These are phyloP conservation scores for Rhizopogon rudus DNA, from an alignment of 768 basidiomycete species.

Conservation along the genomic window DNA sequence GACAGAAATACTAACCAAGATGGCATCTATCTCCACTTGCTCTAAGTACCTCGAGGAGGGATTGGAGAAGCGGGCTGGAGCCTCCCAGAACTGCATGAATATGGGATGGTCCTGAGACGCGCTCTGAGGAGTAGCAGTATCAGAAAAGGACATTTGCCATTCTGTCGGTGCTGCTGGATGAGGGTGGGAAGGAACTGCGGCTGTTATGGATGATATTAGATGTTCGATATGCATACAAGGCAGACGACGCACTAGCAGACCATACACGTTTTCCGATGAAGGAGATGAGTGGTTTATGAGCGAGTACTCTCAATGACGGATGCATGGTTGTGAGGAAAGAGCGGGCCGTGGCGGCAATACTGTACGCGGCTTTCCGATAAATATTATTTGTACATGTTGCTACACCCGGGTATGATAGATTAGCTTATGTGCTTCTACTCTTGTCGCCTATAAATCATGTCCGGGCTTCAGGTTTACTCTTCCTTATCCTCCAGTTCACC, in stretches of 20 bases:
- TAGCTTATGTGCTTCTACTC: background rate
- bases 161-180: slow-evolving; percentile 70
- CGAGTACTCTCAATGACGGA: slow-evolving; percentile 30
- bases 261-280: slow-evolving; percentile 57
- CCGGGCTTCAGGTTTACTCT: slow-evolving; percentile 2
- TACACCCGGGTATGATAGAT: too few relatives aligned
- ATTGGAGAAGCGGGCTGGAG: slow-evolving; percentile 54
- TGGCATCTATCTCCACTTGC: slow-evolving; percentile 59
- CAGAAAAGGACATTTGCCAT: slow-evolving; percentile 44
- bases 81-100: slow-evolving; percentile 62
- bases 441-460: background rate
- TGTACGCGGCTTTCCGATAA: background rate
- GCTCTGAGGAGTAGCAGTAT: slow-evolving; percentile 19
- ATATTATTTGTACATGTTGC: slow-evolving; percentile 7
- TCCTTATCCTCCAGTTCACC: slow-evolving; percentile 41
- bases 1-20: slow-evolving; percentile 42
- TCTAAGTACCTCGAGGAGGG: slow-evolving; percentile 44
- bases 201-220: slow-evolving; percentile 14
- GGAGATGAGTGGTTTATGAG: slow-evolving; percentile 55
- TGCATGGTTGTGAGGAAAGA: slow-evolving; percentile 18
- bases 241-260: slow-evolving; percentile 36
- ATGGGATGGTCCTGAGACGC: slow-evolving; percentile 4
- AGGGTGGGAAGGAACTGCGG: slow-evolving; percentile 37
- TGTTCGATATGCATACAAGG: background rate
- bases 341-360: background rate